These are phyloP conservation scores for Amanita molliuscula DNA, from an alignment of 768 basidiomycete genomes.

Conservation along the genomic window DNA sequence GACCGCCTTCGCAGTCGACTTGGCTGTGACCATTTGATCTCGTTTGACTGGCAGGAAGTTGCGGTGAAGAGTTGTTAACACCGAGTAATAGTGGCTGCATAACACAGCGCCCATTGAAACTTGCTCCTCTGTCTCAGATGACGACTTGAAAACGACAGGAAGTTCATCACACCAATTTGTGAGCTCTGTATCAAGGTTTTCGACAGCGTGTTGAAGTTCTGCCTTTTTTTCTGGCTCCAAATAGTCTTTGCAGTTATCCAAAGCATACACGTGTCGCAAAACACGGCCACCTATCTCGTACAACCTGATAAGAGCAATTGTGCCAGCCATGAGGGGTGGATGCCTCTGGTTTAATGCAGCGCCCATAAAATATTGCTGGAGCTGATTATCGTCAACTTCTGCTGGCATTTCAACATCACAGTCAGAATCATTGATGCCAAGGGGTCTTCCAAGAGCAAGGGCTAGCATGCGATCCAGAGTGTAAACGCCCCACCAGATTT, in stretches of 20 bases:
- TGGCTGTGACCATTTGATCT: constrained; percentile 57
- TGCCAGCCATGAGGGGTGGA: constrained; percentile 74
- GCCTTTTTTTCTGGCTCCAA: constrained; percentile 64
- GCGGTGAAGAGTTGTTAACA: constrained; percentile 79
- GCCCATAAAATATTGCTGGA: constrained; percentile 65
- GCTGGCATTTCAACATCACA: constrained; percentile 84
- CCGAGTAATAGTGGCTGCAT: constrained; percentile 84
- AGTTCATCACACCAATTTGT: constrained; percentile 79
- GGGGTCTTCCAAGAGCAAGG: constrained; percentile 77
- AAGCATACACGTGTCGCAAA: constrained; percentile 71
- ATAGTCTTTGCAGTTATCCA: constrained; percentile 67
- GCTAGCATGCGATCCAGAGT: constrained; percentile 88
- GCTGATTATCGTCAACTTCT: constrained; percentile 71
- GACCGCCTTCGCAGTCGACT: constrained; percentile 72
- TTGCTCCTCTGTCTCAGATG: constrained; percentile 65
- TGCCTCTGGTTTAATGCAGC: constrained; percentile 42
- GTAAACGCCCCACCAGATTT: constrained; percentile 95
- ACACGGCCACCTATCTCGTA: constrained; percentile 83
- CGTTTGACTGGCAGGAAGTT: constrained; percentile 76
- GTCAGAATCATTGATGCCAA: constrained; percentile 83
- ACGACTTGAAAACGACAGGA: constrained; percentile 64
- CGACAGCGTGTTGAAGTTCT: constrained; percentile 72
- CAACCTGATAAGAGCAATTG: constrained; percentile 61
- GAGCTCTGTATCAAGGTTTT: constrained; percentile 66
- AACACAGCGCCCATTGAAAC: constrained; percentile 80